phyloP scores from a whole-genome alignment of 208 protist genomes.

The Trypanosoma mega region DNA sequence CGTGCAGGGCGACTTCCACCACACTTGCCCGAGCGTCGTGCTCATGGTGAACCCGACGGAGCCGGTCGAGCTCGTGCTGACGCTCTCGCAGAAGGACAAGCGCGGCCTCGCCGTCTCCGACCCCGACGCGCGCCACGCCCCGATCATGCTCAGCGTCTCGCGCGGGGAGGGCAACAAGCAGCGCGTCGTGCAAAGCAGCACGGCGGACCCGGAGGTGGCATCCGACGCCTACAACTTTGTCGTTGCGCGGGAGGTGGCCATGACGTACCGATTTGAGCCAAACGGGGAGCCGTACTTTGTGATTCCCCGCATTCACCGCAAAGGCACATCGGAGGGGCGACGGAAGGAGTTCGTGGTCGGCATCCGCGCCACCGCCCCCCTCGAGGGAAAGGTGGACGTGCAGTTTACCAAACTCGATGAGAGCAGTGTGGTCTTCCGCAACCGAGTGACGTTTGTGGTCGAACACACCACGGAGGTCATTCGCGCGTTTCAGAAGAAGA shows the following conservation, averaged over 20 bases:
- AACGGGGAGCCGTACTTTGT: slow-evolving; percentile 44
- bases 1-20: slow-evolving; percentile 51
- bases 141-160: slow-evolving; percentile 61
- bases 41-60: slow-evolving; percentile 44
- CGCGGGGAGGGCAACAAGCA: slow-evolving; percentile 20
- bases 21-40: slow-evolving; percentile 39
- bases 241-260: slow-evolving; percentile 40
- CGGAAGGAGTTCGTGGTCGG: slow-evolving; percentile 45
- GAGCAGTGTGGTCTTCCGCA: slow-evolving; percentile 29
- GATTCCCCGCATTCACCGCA: slow-evolving; percentile 44
- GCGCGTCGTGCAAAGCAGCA: slow-evolving; percentile 26
- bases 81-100: slow-evolving; percentile 72
- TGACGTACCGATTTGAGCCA: slow-evolving; percentile 57
- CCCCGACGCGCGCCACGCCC: slow-evolving; percentile 29
- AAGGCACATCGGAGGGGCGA: slow-evolving; percentile 7
- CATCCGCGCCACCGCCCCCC: slow-evolving; percentile 29
- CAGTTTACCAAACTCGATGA: slow-evolving; percentile 29
- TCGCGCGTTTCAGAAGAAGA: slow-evolving; percentile 13
- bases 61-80: slow-evolving; percentile 41
- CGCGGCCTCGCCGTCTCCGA: slow-evolving; percentile 35
- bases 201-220: slow-evolving; percentile 33
- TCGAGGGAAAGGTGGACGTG: slow-evolving; percentile 32
- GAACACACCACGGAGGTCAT: slow-evolving; percentile 7
- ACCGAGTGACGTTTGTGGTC: slow-evolving; percentile 21
- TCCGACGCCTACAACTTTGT: slow-evolving; percentile 43